These are phyloP conservation scores for Beauveria sp. DNA, from an alignment of 2,329 filamentous ascomycete genomes.

Conservation along the genomic window DNA sequence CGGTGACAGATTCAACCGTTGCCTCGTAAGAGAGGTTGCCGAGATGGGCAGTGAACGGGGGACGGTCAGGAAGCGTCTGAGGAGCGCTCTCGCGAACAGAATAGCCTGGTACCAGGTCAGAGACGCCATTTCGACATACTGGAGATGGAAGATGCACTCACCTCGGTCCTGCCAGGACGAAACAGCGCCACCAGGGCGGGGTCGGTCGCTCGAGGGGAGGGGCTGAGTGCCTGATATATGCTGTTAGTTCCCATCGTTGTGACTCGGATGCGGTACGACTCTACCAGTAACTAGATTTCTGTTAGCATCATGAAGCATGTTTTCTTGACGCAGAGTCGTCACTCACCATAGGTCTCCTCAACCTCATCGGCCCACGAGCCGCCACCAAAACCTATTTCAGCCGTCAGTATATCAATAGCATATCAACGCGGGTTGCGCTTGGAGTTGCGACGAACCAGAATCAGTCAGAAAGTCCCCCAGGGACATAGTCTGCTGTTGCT, in stretches of 20 bases:
- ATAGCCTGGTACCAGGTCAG: conserved; percentile 39
- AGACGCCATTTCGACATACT: not conserved
- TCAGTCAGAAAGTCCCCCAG: conserved; percentile 93
- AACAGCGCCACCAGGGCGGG: conserved; percentile 26
- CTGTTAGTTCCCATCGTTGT: not conserved
- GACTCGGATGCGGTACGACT: not conserved
- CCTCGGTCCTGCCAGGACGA: conserved; percentile 38
- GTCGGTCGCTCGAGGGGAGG: conserved; percentile 43
- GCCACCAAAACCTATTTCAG: conserved; percentile 41
- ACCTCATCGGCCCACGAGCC: conserved; percentile 98
- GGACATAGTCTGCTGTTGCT: conserved; percentile 93
- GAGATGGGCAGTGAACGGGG: conserved; percentile 90
- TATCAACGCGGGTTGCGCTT: conserved; percentile 9
- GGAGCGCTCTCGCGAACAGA: conserved; percentile 68
- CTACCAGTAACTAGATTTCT: conserved; percentile 29
- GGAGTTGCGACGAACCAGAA: conserved; percentile 58
- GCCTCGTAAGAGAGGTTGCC: conserved; percentile 97
- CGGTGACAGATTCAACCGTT: conserved; percentile 70
- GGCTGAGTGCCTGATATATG: conserved; percentile 44
- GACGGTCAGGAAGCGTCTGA: conserved; percentile 68
- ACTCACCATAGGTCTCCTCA: conserved; percentile 72
- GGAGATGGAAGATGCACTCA: conserved; percentile 19
- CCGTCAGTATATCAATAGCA: conserved; percentile 22
- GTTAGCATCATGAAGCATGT: conserved; percentile 19
- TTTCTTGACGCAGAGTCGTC: not conserved